phyloP scores from a whole-genome alignment of 768 basidiomycete genomes.

The Saitozyma podzolica region DNA sequence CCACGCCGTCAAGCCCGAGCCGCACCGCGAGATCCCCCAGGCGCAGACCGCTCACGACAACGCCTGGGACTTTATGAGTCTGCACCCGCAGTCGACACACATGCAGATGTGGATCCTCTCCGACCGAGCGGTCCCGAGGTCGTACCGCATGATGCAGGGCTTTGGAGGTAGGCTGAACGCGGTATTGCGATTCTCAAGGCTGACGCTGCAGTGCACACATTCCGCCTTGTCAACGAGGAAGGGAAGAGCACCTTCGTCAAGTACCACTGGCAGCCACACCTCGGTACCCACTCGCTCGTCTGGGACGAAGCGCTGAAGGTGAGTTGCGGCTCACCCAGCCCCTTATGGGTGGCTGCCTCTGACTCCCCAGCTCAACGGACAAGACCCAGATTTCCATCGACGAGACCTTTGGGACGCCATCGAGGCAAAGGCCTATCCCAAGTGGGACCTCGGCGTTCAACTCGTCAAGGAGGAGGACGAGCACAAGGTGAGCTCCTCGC shows the following conservation, averaged over 20 bases:
- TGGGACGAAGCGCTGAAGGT: constrained; percentile 87
- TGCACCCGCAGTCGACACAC: constrained; percentile 62
- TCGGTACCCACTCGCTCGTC: constrained; percentile 76
- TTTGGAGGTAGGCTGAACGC: constrained; percentile 40
- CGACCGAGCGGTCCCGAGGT: constrained; percentile 81
- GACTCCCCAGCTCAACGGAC: constrained; percentile 55
- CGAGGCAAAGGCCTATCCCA: constrained; percentile 66
- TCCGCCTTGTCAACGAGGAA: constrained; percentile 66
- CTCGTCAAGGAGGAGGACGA: constrained; percentile 68
- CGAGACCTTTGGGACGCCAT: constrained; percentile 86
- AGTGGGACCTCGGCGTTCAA: constrained; percentile 78
- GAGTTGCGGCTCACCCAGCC: too few relatives aligned
- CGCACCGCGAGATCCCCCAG: constrained; percentile 67
- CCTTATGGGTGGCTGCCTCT: too few relatives aligned
- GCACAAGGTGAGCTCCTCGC: constrained; percentile 56
- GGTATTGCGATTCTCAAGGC: constrained; percentile 48
- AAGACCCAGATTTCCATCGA: constrained; percentile 88
- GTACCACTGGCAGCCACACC: constrained; percentile 80
- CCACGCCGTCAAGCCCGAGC: constrained; percentile 86
- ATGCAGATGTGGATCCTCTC: constrained; percentile 73
- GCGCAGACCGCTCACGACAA: constrained; percentile 64
- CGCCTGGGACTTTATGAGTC: constrained; percentile 79
- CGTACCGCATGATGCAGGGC: constrained; percentile 88
- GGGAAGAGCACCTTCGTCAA: constrained; percentile 80
- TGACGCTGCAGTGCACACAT: constrained; percentile 75